Base-by-base conservation (phyloP, 768 basidiomycete genomes). In the Lactarius quietus region DNA sequence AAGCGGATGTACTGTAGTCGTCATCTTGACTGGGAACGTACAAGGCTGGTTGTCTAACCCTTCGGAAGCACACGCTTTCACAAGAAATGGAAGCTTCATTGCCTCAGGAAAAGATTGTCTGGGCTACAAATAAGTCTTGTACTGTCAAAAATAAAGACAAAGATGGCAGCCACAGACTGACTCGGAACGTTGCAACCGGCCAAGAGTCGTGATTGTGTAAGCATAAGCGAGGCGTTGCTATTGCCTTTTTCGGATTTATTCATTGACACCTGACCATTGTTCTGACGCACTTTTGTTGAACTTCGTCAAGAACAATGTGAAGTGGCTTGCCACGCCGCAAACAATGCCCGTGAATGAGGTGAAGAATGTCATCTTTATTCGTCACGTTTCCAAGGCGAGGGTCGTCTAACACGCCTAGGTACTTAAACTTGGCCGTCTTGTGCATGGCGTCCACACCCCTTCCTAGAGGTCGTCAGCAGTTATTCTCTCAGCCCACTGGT, bases 361-460 rank as follows among this genome's bases (percentile, higher is more conserved):
- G 29, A 51, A 29, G 53, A n/a, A 33, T 17, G 6, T 17, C 26
- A 4, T 38, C 35, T 33, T 33, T 51, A 61, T 60, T 52, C 55
- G 26, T 62, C 51, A 45, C 61, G 65, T 66, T 66, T 53, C 61
- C 61, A 66, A 66, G 65, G 61, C 57, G 61, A 66, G 35, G 28
- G 31, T 31, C 52, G 35, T 55, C 52, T 53, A 51, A 61, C 65
- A 62, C 57, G 65, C 52, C 26, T 59, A 39, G 61, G 61, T 66
- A 66, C 65, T 62, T 66, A 66, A 66, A 38, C 61, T 39, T 23
- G 48, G 20, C 61, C 38, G 52, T 55, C 60, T 7, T 3, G 41
- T 61, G 62, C 65, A 62, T 66, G 65, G 65, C 38, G 18, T 57
- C 61, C 65, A 66, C 61, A 62, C 65, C 61, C 54, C 31, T 59